Evolutionary conservation across 108 stramenopile genomes (phyloP).

Genomic region (Skeletonema potamos): DNA sequence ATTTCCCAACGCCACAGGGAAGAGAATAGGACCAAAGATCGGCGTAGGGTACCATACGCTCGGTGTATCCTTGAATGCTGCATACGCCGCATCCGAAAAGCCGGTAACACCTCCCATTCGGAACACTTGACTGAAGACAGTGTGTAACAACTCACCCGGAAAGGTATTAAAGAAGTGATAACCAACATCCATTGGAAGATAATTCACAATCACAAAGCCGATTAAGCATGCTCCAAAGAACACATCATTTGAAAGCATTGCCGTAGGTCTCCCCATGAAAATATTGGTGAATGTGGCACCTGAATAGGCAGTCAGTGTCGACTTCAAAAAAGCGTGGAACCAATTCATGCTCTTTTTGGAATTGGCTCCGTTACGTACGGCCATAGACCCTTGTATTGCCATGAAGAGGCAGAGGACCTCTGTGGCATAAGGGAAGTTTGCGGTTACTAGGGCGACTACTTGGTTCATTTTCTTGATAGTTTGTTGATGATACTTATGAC

Average conservation of each 20-base stretch:
- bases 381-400: constrained; percentile 76
- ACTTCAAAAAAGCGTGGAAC: constrained; percentile 81
- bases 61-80: constrained; percentile 59
- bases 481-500: background rate
- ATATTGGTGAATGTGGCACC: constrained; percentile 70
- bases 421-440: constrained; percentile 47
- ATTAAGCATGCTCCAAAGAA: constrained; percentile 57
- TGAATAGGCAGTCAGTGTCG: constrained; percentile 62
- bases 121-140: constrained; percentile 66
- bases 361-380: constrained; percentile 70
- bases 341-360: constrained; percentile 58
- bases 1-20: constrained; percentile 74
- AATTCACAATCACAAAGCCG: constrained; percentile 66
- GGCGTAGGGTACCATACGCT: constrained; percentile 76
- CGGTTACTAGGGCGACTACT: constrained; percentile 50
- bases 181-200: constrained; percentile 64
- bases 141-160: constrained; percentile 45
- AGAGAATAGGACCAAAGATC: constrained; percentile 79
- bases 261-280: constrained; percentile 84
- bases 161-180: constrained; percentile 56
- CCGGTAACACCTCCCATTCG: constrained; percentile 58
- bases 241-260: constrained; percentile 75
- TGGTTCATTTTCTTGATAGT: constrained; percentile 13
- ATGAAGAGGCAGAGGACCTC: constrained; percentile 61
- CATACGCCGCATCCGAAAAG: constrained; percentile 53